Conservation (phyloP, 805 yeast genomes). For the Wickerhamomyces subpelliculosus region DNA sequence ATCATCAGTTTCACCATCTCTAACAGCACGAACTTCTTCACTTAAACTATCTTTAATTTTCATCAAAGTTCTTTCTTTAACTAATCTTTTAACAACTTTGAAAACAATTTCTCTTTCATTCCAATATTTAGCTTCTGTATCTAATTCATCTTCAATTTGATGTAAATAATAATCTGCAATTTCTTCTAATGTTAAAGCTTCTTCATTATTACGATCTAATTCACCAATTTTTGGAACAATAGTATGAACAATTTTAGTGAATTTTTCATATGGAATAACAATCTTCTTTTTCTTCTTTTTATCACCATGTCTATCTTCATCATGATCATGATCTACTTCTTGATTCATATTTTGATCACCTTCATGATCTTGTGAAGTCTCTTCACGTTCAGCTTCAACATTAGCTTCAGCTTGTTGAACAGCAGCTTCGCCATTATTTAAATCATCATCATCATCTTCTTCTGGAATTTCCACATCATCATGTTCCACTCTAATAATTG, state of each 20-base stretch:
- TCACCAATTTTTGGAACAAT: constrained; percentile 62
- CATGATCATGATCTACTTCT: constrained; percentile 7
- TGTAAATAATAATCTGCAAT: constrained; percentile 77
- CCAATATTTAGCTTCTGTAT: constrained; percentile 63
- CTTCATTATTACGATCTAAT: constrained; percentile 41
- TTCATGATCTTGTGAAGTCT: constrained; percentile 4
- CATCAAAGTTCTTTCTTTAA: constrained; percentile 79
- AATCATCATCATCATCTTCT: constrained; percentile 30
- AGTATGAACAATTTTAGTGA: constrained; percentile 74
- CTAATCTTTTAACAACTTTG: constrained; percentile 78
- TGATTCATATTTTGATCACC: constrained; percentile 6
- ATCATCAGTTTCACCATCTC: constrained; percentile 17
- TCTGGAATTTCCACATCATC: constrained; percentile 86
- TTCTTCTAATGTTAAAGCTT: constrained; percentile 61
- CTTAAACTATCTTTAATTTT: constrained; percentile 42
- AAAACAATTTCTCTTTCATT: constrained; percentile 62
- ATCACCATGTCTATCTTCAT: constrained; percentile 1
- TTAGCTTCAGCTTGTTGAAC: constrained; percentile 12
- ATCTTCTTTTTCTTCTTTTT: constrained; percentile 29
- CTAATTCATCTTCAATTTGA: constrained; percentile 63
- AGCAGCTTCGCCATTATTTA: constrained; percentile 39
- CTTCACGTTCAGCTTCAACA: constrained; percentile 10
- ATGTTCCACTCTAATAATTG: constrained; percentile 88
- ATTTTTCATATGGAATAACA: constrained; percentile 77
- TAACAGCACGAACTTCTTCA: constrained; percentile 22